Evolutionary conservation across 768 basidiomycete genomes (phyloP), one percentile per base, ranked within the genome.

Genomic region (Leccinum subgranulosum): DNA sequence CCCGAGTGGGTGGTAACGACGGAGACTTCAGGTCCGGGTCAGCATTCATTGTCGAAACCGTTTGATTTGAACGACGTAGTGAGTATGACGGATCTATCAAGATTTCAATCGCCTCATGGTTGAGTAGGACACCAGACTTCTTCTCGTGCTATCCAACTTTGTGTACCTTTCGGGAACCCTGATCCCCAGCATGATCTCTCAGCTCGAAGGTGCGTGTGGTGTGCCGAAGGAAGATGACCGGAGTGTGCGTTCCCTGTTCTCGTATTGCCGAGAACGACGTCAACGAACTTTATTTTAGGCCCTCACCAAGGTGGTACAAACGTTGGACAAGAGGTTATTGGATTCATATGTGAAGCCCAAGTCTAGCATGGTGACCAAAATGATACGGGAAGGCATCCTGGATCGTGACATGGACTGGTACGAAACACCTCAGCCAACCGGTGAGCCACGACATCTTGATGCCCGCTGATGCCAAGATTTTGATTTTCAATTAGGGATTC

Each of bases 141-240:
- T 99, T 15, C 76, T 98, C 41, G 92, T 97, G 43, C 79, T 98
- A 31, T 92, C 93, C 15, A 98, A 98, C 69, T 85, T 98, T 63
- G 82, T 81, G 12, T 82, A 92, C 64, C 79, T 99, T 27, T 83
- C 84, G 55, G 81, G 81, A 55, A 74, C 76, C 0, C 74, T 90
- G 33, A 83, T 98, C 23, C 92, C 94, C 0, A 82, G 76, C 58
- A 87, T 98, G 84, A 80, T 94, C 49, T 80, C 76, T 52, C 88
- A 94, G 64, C 80, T 98, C 31, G 90, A 94, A 69, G 81, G 75
- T 51, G 84, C 87, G 4, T 86, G 95, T 66, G 86, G 86, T 41
- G 77, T 84, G 51, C 82, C 85, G 31, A 81, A 94, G 56, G 74
- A 80, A 25, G 83, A 87, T 8, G 95, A 97, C 61, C 81, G 83